These are phyloP conservation scores for Solanum pennellii DNA, from an alignment of 257 asterid genomes.

Conservation along the genomic window DNA sequence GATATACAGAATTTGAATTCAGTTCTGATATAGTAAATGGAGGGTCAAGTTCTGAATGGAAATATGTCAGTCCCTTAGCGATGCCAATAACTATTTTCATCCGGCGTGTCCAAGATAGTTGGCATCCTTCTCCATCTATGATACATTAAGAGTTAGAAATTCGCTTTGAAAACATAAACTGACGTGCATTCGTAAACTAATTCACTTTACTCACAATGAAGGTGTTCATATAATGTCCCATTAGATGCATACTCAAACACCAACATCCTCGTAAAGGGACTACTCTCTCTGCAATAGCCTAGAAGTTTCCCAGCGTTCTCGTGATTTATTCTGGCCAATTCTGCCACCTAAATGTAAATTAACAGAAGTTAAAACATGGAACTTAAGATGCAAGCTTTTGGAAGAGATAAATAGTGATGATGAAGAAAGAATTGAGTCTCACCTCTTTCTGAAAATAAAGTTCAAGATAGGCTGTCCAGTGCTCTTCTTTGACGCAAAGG, in stretches of 20 bases:
- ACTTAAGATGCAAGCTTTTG: background rate
- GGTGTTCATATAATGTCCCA: conserved; percentile 91
- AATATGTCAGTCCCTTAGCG: conserved; percentile 74
- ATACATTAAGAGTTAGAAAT: background rate
- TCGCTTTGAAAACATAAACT: background rate
- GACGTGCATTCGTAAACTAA: background rate
- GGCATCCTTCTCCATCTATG: conserved; percentile 91
- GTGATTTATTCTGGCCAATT: conserved; percentile 67
- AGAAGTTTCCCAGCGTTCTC: conserved; percentile 64
- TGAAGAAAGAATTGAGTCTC: background rate
- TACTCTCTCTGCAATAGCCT: conserved; percentile 77
- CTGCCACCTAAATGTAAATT: conserved; percentile 56
- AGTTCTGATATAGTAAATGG: conserved; percentile 84
- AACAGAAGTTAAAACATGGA: background rate
- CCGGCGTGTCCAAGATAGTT: conserved; percentile 88
- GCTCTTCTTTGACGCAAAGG: conserved; percentile 70
- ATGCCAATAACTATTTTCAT: conserved; percentile 85
- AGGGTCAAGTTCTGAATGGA: conserved; percentile 77
- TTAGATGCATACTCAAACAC: conserved; percentile 92
- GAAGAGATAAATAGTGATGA: background rate
- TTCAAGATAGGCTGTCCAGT: conserved; percentile 82
- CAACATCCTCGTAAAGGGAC: conserved; percentile 85
- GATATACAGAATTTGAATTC: conserved; percentile 71
- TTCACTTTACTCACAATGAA: conserved; percentile 55
- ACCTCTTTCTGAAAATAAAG: conserved; percentile 90